Evolutionary conservation across 2,329 filamentous ascomycete genomes (phyloP).

Genomic region (Alternaria ethzedia): DNA sequence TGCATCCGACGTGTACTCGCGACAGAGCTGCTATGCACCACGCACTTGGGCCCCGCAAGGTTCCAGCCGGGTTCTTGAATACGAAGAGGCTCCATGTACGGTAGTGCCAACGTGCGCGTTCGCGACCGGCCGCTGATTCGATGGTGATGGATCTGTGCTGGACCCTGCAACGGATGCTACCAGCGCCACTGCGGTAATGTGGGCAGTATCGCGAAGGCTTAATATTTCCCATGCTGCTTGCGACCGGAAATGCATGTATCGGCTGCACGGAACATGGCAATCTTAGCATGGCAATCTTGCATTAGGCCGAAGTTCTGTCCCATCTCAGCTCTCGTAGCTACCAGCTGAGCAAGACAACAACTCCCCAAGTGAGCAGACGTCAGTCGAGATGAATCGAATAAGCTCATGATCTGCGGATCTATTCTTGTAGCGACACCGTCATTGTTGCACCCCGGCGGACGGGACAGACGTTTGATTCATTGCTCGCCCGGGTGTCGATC

Average conservation of each 20-base stretch:
- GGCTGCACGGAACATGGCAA: slow-evolving; percentile 17
- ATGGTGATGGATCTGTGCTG: neutral
- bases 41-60: slow-evolving; percentile 1
- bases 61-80: neutral
- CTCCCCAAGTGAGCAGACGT: neutral
- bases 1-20: neutral
- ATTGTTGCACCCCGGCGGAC: slow-evolving; percentile 13
- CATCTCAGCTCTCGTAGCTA: neutral
- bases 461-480: slow-evolving; percentile 6
- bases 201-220: slow-evolving; percentile 18
- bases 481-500: slow-evolving; percentile 14
- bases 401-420: slow-evolving; percentile 4
- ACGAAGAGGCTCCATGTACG: slow-evolving; percentile 9
- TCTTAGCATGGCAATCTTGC: slow-evolving; percentile 7
- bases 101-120: slow-evolving; percentile 3
- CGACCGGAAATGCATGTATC: slow-evolving; percentile 13
- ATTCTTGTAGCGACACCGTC: slow-evolving; percentile 7
- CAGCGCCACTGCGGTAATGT: slow-evolving; percentile 22
- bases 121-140: slow-evolving; percentile 7
- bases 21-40: neutral
- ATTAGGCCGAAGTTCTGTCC: neutral
- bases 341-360: neutral
- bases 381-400: neutral
- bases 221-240: slow-evolving; percentile 19
- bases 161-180: slow-evolving; percentile 15